phyloP scores from a whole-genome alignment of 2,329 filamentous ascomycete species.

The Fonsecaea multimorphosa region DNA sequence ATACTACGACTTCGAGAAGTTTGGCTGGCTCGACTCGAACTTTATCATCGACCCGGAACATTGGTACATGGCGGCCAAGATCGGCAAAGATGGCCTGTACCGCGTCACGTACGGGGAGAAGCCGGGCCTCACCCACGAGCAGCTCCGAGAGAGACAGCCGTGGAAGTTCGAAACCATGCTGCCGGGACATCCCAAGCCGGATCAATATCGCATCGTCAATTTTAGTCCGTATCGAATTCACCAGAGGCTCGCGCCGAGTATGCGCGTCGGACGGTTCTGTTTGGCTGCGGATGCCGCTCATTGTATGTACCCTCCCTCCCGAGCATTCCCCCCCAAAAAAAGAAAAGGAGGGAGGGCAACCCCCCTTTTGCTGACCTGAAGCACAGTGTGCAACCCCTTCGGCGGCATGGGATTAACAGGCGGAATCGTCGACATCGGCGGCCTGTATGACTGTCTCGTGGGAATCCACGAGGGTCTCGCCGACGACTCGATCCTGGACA shows the following conservation, averaged over 20 bases:
- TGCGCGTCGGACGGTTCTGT: constrained; percentile 64
- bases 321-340: neutral
- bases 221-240: constrained; percentile 68
- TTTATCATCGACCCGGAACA: constrained; percentile 68
- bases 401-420: constrained; percentile 69
- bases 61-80: constrained; percentile 66
- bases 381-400: constrained; percentile 45
- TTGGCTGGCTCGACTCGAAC: constrained; percentile 42
- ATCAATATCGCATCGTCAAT: constrained; percentile 62
- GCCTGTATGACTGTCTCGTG: constrained; percentile 64
- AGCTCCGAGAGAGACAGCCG: constrained; percentile 61
- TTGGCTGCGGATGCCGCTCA: constrained; percentile 68
- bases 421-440: constrained; percentile 68
- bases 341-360: neutral
- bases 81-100: constrained; percentile 66
- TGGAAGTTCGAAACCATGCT: constrained; percentile 64
- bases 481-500: constrained; percentile 52
- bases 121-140: constrained; percentile 58
- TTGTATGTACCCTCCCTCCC: constrained; percentile 33
- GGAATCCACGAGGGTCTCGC: constrained; percentile 50
- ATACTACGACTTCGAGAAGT: constrained; percentile 66
- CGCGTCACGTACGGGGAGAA: constrained; percentile 68
- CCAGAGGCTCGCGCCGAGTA: constrained; percentile 63
- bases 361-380: neutral
- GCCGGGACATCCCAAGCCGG: constrained; percentile 64